These are phyloP conservation scores for Benincasa hispida DNA, from an alignment of 306 rosid species.

Conservation along the genomic window DNA sequence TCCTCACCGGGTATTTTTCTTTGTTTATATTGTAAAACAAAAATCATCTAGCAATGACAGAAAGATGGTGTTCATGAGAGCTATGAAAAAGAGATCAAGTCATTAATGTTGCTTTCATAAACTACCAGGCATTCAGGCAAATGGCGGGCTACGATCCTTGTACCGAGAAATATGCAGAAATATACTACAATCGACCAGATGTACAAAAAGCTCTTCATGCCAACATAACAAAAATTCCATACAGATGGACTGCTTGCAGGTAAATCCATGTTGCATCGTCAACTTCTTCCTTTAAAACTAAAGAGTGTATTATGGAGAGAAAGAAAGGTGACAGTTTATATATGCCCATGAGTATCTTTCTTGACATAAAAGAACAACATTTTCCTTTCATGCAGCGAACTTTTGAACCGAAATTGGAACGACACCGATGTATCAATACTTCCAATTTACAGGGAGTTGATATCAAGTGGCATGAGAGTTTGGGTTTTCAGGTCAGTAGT, in stretches of 20 bases:
- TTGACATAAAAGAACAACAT: neutral
- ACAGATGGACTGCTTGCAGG: conserved; percentile 98
- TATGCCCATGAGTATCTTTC: neutral
- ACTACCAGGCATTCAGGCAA: conserved; percentile 30
- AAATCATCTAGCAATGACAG: neutral
- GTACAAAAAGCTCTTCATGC: conserved; percentile 96
- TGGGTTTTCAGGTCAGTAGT: conserved; percentile 81
- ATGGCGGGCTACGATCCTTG: conserved; percentile 87
- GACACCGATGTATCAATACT: conserved; percentile 79
- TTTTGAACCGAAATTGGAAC: conserved; percentile 86
- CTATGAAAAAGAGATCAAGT: neutral
- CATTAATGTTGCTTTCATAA: neutral
- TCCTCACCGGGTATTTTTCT: conserved; percentile 30
- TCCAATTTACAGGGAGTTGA: conserved; percentile 80
- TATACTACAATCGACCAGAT: conserved; percentile 73
- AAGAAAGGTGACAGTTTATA: neutral
- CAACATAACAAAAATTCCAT: conserved; percentile 59
- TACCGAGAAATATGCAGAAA: conserved; percentile 85
- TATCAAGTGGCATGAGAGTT: conserved; percentile 67
- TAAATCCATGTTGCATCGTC: conserved; percentile 9
- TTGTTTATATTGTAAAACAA: neutral
- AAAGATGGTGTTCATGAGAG: neutral
- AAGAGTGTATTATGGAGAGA: neutral
- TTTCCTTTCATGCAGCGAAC: conserved; percentile 44
- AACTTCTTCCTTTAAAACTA: neutral